phyloP scores from a whole-genome alignment of 2,329 filamentous ascomycete genomes.

The Diaporthe sp. region DNA sequence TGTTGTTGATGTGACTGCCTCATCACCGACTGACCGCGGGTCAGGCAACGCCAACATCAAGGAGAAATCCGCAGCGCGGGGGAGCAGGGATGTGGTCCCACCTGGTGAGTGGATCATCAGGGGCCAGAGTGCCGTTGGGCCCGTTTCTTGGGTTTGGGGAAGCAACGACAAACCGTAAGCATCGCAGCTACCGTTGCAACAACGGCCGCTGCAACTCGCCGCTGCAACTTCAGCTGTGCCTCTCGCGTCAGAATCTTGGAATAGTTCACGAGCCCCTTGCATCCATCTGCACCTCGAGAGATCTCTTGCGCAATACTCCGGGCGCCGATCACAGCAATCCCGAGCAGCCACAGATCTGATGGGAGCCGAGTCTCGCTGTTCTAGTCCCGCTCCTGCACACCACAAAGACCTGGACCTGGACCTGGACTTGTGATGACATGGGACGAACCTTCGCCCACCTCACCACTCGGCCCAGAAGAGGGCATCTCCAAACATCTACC shows the following conservation, averaged over 20 bases:
- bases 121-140: slow-evolving; percentile 3
- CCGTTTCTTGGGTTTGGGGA: slow-evolving; percentile 28
- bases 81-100: slow-evolving; percentile 10
- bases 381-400: background rate
- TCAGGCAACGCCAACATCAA: background rate
- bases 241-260: background rate
- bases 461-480: background rate
- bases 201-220: slow-evolving; percentile 4
- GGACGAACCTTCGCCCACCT: slow-evolving; percentile 3
- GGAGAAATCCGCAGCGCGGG: background rate
- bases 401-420: background rate
- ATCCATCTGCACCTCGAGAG: slow-evolving; percentile 11
- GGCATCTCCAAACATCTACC: background rate
- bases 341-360: background rate
- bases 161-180: slow-evolving; percentile 13
- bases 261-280: slow-evolving; percentile 15
- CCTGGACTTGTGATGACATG: background rate
- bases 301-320: slow-evolving; percentile 5
- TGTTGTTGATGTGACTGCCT: background rate
- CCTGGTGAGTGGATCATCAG: slow-evolving; percentile 22
- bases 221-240: background rate
- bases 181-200: slow-evolving; percentile 2
- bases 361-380: background rate
- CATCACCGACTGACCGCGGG: background rate
- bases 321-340: slow-evolving; percentile 17